These are phyloP conservation scores for Zelonia costaricensis DNA, from an alignment of 208 protist genomes.

Conservation along the genomic window DNA sequence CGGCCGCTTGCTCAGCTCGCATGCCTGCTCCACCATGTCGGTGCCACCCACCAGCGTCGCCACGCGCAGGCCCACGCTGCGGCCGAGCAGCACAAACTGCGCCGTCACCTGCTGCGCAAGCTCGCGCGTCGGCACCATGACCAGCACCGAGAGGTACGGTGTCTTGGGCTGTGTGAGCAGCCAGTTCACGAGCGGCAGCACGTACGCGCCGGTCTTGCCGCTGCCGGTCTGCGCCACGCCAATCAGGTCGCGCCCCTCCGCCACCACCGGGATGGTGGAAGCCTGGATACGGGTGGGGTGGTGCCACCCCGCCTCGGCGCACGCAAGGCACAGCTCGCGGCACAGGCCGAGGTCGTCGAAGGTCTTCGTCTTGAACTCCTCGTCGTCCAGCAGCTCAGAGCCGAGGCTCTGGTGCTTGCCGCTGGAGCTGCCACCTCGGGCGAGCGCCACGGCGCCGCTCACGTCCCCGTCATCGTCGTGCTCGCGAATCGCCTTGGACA, in stretches of 20 bases:
- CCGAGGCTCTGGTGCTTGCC: constrained; percentile 43
- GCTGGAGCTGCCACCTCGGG: not conserved
- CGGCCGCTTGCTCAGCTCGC: constrained; percentile 93
- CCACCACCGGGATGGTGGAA: constrained; percentile 92
- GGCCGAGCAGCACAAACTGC: constrained; percentile 90
- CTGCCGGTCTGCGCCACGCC: constrained; percentile 99
- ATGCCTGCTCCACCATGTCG: constrained; percentile 96
- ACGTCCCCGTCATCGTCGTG: constrained; percentile 29
- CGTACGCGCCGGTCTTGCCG: constrained; percentile 99
- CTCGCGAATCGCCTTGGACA: constrained; percentile 28
- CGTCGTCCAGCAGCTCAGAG: constrained; percentile 85
- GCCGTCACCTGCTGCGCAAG: constrained; percentile 98
- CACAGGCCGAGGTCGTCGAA: constrained; percentile 93
- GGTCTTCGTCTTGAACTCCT: constrained; percentile 71
- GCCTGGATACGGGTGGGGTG: constrained; percentile 96
- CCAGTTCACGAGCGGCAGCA: constrained; percentile 98
- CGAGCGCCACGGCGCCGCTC: not conserved
- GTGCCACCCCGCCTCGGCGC: constrained; percentile 87
- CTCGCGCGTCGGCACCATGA: constrained; percentile 98
- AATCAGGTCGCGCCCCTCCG: constrained; percentile 94
- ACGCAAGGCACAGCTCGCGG: constrained; percentile 91
- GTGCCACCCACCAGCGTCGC: constrained; percentile 94
- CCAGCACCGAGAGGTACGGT: constrained; percentile 92
- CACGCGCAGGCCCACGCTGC: constrained; percentile 88
- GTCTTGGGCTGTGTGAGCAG: constrained; percentile 92